phyloP scores from a whole-genome alignment of 257 asterid genomes.

The Verbascum thapsus region DNA sequence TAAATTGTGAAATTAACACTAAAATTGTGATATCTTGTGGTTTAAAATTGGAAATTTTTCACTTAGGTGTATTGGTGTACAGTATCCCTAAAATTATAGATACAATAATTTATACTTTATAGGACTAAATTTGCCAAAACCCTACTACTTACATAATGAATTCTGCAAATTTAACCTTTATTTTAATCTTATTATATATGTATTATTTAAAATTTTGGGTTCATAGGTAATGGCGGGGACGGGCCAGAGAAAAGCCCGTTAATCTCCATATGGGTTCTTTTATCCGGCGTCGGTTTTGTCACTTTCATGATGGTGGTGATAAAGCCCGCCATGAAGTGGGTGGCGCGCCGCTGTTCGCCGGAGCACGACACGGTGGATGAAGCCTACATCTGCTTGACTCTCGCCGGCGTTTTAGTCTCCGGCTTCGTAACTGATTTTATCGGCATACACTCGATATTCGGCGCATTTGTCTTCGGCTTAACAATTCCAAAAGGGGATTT shows the following conservation, averaged over 20 bases:
- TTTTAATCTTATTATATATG: too few species aligned
- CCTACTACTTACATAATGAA: too few species aligned
- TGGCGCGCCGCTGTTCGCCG: conserved; percentile 40
- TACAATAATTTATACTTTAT: too few species aligned
- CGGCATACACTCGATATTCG: conserved; percentile 67
- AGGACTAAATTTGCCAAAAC: too few species aligned
- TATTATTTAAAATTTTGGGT: too few species aligned
- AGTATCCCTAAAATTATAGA: too few species aligned
- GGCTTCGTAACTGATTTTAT: conserved; percentile 65
- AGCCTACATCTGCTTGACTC: conserved; percentile 49
- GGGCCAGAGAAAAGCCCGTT: conserved; percentile 46
- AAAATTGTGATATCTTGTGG: too few species aligned
- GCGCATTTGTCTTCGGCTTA: conserved; percentile 65
- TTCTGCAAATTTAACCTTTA: too few species aligned
- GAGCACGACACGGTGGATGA: conserved; percentile 44
- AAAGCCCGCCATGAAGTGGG: conserved; percentile 58
- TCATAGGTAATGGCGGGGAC: conserved; percentile 36
- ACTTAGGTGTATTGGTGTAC: too few species aligned
- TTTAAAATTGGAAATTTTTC: too few species aligned
- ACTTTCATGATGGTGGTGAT: conserved; percentile 49
- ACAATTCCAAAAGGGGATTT: conserved; percentile 58
- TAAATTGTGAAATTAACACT: too few species aligned
- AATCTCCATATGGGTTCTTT: conserved; percentile 52
- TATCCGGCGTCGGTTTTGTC: conserved; percentile 49
- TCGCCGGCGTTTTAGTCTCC: conserved; percentile 56